phyloP scores from a whole-genome alignment of 2,329 filamentous ascomycete genomes.

The Aschersonia sp. region DNA sequence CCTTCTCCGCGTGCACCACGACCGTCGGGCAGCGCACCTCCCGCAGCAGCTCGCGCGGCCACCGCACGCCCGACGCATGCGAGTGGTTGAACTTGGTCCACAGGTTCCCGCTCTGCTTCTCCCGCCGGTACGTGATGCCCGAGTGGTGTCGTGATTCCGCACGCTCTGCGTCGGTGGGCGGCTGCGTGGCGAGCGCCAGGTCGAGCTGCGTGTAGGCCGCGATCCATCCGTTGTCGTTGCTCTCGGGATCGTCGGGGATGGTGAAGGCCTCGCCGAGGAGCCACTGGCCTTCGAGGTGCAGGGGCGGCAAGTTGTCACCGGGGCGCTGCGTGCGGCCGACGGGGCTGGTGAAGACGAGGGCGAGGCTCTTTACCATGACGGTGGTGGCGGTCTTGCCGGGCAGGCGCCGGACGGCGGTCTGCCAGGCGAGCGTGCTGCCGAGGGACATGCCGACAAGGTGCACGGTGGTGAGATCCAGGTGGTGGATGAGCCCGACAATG shows the following conservation, averaged over 20 bases:
- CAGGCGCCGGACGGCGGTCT: background rate
- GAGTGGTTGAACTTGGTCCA: slow-evolving; percentile 15
- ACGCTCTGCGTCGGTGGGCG: slow-evolving; percentile 6
- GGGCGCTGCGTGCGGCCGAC: slow-evolving; percentile 7
- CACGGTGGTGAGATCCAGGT: slow-evolving; percentile 8
- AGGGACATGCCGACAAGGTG: slow-evolving; percentile 14
- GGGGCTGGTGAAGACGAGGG: slow-evolving; percentile 11
- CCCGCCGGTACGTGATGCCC: slow-evolving; percentile 7
- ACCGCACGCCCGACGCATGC: slow-evolving; percentile 7
- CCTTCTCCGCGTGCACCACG: slow-evolving; percentile 14
- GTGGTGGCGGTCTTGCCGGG: too few relatives aligned
- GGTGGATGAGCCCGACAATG: slow-evolving; percentile 12
- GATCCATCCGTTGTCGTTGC: slow-evolving; percentile 7
- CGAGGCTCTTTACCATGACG: slow-evolving; percentile 7
- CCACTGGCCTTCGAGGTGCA: background rate
- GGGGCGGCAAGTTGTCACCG: slow-evolving; percentile 5
- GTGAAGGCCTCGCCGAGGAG: background rate
- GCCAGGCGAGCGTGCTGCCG: slow-evolving; percentile 7
- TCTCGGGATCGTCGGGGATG: slow-evolving; percentile 2
- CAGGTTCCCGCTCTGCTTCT: slow-evolving; percentile 9
- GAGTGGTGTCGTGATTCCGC: slow-evolving; percentile 4
- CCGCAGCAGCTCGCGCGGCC: slow-evolving; percentile 11
- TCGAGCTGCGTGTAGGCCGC: slow-evolving; percentile 3
- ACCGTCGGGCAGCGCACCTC: slow-evolving; percentile 11
- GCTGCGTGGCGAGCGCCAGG: slow-evolving; percentile 3